These are phyloP conservation scores for Phytophthora ohioensis DNA, from an alignment of 352 stramenopile species.

Conservation along the genomic window DNA sequence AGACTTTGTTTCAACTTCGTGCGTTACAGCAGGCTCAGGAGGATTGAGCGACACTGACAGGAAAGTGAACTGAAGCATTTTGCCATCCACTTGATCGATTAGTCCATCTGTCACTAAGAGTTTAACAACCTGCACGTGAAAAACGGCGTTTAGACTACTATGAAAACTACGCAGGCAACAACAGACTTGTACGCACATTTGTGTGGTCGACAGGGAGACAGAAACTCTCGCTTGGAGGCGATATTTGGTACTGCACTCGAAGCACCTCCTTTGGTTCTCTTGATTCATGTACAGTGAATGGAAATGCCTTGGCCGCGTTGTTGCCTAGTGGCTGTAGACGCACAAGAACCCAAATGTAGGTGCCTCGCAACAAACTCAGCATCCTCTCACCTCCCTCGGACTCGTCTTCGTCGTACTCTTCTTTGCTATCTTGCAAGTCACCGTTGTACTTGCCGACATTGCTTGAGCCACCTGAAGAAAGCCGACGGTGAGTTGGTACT, in stretches of 20 bases:
- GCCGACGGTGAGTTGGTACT: neutral
- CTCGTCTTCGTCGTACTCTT: conserved; percentile 4
- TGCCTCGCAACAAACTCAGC: conserved; percentile 37
- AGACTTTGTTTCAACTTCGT: conserved; percentile 14
- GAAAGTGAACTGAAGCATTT: conserved; percentile 56
- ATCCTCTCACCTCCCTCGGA: conserved; percentile 9
- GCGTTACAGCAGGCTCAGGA: neutral
- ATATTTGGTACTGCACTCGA: conserved; percentile 69
- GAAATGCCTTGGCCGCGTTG: neutral
- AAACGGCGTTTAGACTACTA: neutral
- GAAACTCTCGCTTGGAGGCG: conserved; percentile 60
- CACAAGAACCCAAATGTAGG: conserved; percentile 61
- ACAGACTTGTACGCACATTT: conserved; percentile 42
- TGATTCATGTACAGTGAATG: conserved; percentile 3
- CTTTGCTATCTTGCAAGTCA: conserved; percentile 19
- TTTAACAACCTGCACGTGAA: conserved; percentile 44
- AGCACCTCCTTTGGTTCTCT: conserved; percentile 4
- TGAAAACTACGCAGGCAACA: neutral
- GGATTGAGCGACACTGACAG: conserved; percentile 26
- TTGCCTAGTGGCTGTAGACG: conserved; percentile 44
- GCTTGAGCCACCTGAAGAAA: neutral
- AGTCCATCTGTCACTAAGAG: conserved; percentile 69
- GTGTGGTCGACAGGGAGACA: conserved; percentile 61
- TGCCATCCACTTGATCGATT: conserved; percentile 46
- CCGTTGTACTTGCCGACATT: conserved; percentile 9